Conservation (phyloP, 768 basidiomycete genomes). For the Tricholoma saponaceum region DNA sequence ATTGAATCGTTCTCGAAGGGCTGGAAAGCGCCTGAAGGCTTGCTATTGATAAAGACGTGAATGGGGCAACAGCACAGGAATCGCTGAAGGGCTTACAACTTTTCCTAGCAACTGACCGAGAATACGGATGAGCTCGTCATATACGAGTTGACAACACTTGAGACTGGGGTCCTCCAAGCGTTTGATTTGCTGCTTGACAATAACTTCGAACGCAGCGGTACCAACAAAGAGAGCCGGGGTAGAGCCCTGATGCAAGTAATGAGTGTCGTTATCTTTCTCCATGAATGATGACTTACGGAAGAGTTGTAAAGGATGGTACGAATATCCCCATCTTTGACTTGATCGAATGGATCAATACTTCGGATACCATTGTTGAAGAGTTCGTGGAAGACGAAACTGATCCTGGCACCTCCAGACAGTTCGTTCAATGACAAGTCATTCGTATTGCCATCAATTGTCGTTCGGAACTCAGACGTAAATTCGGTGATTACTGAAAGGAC, state of each 20-base stretch:
- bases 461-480: conserved; percentile 95
- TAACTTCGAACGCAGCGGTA: conserved; percentile 95
- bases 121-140: conserved; percentile 96
- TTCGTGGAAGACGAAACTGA: conserved; percentile 99
- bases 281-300: conserved; percentile 55
- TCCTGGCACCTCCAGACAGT: conserved; percentile 96
- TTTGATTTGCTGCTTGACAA: conserved; percentile 99
- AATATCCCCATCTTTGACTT: conserved; percentile 98
- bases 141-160: conserved; percentile 94
- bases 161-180: conserved; percentile 90
- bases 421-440: conserved; percentile 95
- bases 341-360: conserved; percentile 96
- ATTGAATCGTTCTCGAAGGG: conserved; percentile 96
- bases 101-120: conserved; percentile 87
- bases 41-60: conserved; percentile 45
- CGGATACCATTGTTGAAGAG: conserved; percentile 96
- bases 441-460: conserved; percentile 95
- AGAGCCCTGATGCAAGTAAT: conserved; percentile 63
- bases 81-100: conserved; percentile 55
- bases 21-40: conserved; percentile 95
- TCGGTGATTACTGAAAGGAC: conserved; percentile 98
- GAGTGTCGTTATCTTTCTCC: neutral
- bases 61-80: neutral
- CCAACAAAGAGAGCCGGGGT: conserved; percentile 96
- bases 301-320: conserved; percentile 96